Evolutionary conservation across 2,329 filamentous ascomycete genomes (phyloP), one percentile per base, ranked within the genome.

Genomic region (Pestalotiopsis sp.): DNA sequence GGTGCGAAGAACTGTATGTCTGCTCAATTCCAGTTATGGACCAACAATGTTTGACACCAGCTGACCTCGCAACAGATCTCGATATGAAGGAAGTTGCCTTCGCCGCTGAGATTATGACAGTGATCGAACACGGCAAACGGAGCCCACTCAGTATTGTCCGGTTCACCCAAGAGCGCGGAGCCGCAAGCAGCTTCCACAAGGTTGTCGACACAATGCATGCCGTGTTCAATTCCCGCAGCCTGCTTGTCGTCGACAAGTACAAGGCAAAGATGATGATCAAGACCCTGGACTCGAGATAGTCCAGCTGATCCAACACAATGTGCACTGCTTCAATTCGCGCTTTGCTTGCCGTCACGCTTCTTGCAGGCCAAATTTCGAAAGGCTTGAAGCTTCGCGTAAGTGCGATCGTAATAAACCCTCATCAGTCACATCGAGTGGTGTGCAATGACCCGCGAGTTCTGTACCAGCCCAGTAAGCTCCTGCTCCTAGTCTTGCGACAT

Each of bases 131-230:
- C 76, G 93, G 93, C 62, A 91, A 89, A 75, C 91, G 90, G 72
- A 90, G 89, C 60, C 91, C 91, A 61, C 86, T 98, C 66, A 93
- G 92, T 78, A 90, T 98, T 72, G 90, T 93, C 38, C 91, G 93
- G 45, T 93, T 98, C 78, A 95, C 93, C 1, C 95, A 98, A 77
- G 94, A 96, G 77, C 91, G 91, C 68, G 96, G 95, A n/a, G 95
- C 95, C 1, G 94, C 93, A 49, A 96, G 92, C 75, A 96, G 92
- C 73, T 97, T 98, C 82, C 88, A 93, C 78, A 91, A 90, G 76
- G 92, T 97, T 11, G 88, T 97, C 31, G 92, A 94, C 69, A 92
- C 92, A 3, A 85, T 98, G 74, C 87, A 91, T 72, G 84, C 87
- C 23, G 87, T 93, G 17, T 90, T 97, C 78, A 85, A 85, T 71